Conservation (phyloP, 2,329 filamentous ascomycete species). For the Coniochaeta prunicola region DNA sequence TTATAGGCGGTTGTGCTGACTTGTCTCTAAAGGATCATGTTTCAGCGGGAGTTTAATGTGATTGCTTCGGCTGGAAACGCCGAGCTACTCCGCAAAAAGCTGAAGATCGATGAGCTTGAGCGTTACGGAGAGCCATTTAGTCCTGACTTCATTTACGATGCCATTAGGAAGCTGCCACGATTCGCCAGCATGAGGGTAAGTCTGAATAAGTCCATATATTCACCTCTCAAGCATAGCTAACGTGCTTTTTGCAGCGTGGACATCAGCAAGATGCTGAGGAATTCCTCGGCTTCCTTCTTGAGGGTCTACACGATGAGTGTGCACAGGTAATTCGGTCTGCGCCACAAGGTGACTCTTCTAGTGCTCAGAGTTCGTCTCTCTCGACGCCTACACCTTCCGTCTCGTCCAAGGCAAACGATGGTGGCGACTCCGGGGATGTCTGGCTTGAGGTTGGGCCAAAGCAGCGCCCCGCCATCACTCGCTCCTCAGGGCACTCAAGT, state of each 20-base stretch:
- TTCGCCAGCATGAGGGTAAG: constrained; percentile 88
- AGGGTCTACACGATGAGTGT: constrained; percentile 91
- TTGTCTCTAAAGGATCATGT: constrained; percentile 69
- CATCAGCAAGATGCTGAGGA: constrained; percentile 98
- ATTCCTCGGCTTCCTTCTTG: constrained; percentile 87
- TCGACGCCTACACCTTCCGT: constrained; percentile 30
- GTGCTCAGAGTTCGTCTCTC: constrained; percentile 31
- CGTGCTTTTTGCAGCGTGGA: constrained; percentile 54
- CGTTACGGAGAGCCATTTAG: constrained; percentile 87
- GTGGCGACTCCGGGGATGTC: constrained; percentile 43
- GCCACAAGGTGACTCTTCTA: constrained; percentile 21
- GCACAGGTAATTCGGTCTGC: constrained; percentile 62
- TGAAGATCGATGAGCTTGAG: constrained; percentile 81
- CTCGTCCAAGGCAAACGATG: constrained; percentile 18
- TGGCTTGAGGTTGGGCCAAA: constrained; percentile 95
- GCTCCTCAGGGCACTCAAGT: constrained; percentile 69
- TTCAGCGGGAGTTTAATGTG: constrained; percentile 84
- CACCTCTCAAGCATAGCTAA: constrained; percentile 9
- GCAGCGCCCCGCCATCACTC: constrained; percentile 79
- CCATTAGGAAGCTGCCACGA: constrained; percentile 76
- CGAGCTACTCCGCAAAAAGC: constrained; percentile 63
- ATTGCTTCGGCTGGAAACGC: constrained; percentile 71
- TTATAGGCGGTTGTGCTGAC: constrained; percentile 4
- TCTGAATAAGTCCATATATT: constrained; percentile 9
- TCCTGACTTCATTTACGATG: constrained; percentile 92